These are phyloP conservation scores for Penstemon davidsonii DNA, from an alignment of 257 asterid species.

Conservation along the genomic window DNA sequence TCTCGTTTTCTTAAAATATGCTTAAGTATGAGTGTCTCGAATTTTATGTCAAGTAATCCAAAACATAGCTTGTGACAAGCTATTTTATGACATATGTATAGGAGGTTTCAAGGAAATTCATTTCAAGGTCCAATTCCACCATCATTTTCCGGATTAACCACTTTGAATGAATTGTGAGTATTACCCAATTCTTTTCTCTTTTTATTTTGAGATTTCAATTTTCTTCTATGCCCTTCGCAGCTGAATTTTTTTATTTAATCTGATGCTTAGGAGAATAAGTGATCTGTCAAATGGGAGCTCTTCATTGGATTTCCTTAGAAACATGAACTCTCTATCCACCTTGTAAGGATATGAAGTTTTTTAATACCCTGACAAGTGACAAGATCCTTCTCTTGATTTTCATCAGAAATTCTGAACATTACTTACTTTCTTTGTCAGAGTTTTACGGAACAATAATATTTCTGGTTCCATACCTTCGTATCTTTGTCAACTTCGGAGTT, in stretches of 20 bases:
- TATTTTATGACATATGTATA: slow-evolving; percentile 27
- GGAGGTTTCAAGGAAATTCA: slow-evolving; percentile 84
- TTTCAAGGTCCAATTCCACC: slow-evolving; percentile 74
- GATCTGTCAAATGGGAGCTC: slow-evolving; percentile 72
- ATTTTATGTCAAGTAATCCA: not conserved
- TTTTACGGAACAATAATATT: slow-evolving; percentile 45
- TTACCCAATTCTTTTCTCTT: not conserved
- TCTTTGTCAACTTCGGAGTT: slow-evolving; percentile 40
- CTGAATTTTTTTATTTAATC: slow-evolving; percentile 24
- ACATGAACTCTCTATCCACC: slow-evolving; percentile 48
- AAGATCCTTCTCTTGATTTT: slow-evolving; percentile 1
- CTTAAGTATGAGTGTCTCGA: not conserved
- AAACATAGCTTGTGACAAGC: slow-evolving; percentile 19
- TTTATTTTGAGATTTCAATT: not conserved
- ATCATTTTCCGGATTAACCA: slow-evolving; percentile 61
- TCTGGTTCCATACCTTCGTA: slow-evolving; percentile 46
- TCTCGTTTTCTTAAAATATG: not conserved
- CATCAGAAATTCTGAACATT: slow-evolving; percentile 10
- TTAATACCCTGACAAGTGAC: slow-evolving; percentile 9
- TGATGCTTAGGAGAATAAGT: slow-evolving; percentile 68
- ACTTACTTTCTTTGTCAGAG: slow-evolving; percentile 29
- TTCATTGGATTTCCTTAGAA: slow-evolving; percentile 57
- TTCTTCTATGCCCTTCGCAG: slow-evolving; percentile 1
- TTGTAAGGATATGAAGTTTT: slow-evolving; percentile 49
- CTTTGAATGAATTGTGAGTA: slow-evolving; percentile 68